Base-by-base conservation (phyloP, 1,139 yeast genomes). In the Zygosaccharomyces sapae region DNA sequence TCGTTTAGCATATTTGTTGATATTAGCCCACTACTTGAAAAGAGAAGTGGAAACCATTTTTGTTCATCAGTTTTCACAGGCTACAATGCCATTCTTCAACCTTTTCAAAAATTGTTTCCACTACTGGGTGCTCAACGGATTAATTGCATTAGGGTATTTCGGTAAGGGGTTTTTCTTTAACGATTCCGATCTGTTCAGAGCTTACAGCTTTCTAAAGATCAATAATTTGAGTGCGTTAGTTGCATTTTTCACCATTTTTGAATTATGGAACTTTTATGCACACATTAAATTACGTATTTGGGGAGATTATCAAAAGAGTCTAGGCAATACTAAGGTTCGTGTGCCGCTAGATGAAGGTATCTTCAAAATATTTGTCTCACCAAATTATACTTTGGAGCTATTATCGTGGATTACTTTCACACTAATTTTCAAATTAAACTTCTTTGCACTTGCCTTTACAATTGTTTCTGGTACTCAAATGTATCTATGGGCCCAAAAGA, bases 51-150 rank as follows among this genome's bases (percentile, higher is more conserved):
- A 92, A 68, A 88, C 97, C 5, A 58, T 85, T 30, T 83, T 79
- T 61, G 83, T 92, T 41, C 98, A 92, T 70, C 77, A 73, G 54
- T 92, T 92, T 65, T 86, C 96, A 27, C 74, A 82, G 53, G 81
- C 88, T 25, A 92, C 98, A 24, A 92, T 92, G 98, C 98, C 98
- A 2, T 63, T 84, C 41, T 77, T 80, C 66, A 86, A 88, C 68
- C 71, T 92, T 53, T 86, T 92, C 75, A 88, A 90, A 70, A 92
- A 92, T 72, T 83, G 90, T 33, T 73, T 77, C 54, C 97, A 92
- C 67, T 92, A 92, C 70, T 90, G 97, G 97, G 65, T 87, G 27
- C 71, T 92, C 53, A 84, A 92, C 38, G 97, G 97, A 1, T 65
- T 86, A 31, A 74, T 80, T 55, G 73, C 86, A 45, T 79, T 88